Percentiles rank a stretch among this genome's conserved stretches.
Conservation (phyloP, 345 rosid genomes). For the Limnanthes douglasii region DNA sequence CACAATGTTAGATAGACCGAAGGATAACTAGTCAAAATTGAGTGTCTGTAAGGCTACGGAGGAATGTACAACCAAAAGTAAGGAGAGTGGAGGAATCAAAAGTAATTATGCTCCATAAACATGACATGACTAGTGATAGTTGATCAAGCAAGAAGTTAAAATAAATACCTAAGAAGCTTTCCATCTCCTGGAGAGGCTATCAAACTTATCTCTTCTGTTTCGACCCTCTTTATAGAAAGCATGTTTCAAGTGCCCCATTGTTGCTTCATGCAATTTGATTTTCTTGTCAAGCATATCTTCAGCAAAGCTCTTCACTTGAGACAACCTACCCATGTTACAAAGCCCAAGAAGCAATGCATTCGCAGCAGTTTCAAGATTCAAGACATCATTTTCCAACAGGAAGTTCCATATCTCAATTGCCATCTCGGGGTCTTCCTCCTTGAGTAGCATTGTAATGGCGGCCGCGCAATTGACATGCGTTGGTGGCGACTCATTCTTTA, state of each 20-base stretch:
- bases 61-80: too few species aligned
- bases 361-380: slow-evolving; percentile 25
- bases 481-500: slow-evolving; percentile 37
- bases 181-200: slow-evolving; percentile 29
- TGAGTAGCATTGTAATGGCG: slow-evolving; percentile 28
- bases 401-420: slow-evolving; percentile 47
- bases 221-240: slow-evolving; percentile 19
- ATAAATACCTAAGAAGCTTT: slow-evolving; percentile 13
- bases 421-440: slow-evolving; percentile 34
- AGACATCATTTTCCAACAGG: slow-evolving; percentile 24
- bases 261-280: slow-evolving; percentile 21
- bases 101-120: too few species aligned
- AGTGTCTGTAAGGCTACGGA: too few species aligned
- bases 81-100: too few species aligned
- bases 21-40: too few species aligned
- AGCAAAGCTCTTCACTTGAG: slow-evolving; percentile 23
- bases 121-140: too few species aligned
- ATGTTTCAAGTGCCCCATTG: slow-evolving; percentile 32
- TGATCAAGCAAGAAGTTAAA: slow-evolving; percentile 2
- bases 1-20: too few species aligned
- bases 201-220: slow-evolving; percentile 28
- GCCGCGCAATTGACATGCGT: slow-evolving; percentile 21
- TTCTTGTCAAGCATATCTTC: slow-evolving; percentile 33
- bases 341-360: slow-evolving; percentile 37
- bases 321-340: slow-evolving; percentile 26